Conservation (phyloP, 768 basidiomycete species). For the Baorangia bicolor region DNA sequence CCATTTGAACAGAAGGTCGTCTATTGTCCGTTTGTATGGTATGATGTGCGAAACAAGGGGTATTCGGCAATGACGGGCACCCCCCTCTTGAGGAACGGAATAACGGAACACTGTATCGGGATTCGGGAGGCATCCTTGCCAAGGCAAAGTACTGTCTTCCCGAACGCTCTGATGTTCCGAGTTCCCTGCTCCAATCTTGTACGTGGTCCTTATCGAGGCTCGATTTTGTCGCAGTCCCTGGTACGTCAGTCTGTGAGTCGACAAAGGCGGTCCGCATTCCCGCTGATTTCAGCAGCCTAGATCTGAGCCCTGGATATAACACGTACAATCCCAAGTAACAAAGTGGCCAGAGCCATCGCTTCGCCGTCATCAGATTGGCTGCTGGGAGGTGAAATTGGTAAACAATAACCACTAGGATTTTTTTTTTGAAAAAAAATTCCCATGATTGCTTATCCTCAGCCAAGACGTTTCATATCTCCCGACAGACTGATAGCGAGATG, state of each 20-base stretch:
- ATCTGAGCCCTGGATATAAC: neutral
- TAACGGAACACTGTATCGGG: too few relatives aligned
- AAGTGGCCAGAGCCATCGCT: neutral
- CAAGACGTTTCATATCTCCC: slow-evolving; percentile 8
- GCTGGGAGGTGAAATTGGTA: slow-evolving; percentile 1
- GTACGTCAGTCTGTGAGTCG: neutral
- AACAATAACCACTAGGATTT: neutral
- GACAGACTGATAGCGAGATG: slow-evolving; percentile 1
- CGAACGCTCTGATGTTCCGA: neutral
- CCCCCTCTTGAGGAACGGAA: neutral
- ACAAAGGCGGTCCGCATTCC: neutral
- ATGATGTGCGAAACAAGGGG: neutral
- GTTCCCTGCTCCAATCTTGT: neutral
- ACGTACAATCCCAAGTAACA: neutral
- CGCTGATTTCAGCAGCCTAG: neutral
- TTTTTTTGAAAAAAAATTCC: neutral
- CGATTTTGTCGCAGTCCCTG: neutral
- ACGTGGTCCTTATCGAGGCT: neutral
- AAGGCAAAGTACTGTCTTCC: neutral
- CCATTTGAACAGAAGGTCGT: neutral
- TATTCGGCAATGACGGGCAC: neutral
- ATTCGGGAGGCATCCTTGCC: neutral
- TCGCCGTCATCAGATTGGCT: slow-evolving; percentile 2
- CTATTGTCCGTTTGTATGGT: neutral
- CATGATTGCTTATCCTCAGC: neutral